These are phyloP conservation scores for Pilasporangium apinafurcum DNA, from an alignment of 352 stramenopile genomes.

Conservation along the genomic window DNA sequence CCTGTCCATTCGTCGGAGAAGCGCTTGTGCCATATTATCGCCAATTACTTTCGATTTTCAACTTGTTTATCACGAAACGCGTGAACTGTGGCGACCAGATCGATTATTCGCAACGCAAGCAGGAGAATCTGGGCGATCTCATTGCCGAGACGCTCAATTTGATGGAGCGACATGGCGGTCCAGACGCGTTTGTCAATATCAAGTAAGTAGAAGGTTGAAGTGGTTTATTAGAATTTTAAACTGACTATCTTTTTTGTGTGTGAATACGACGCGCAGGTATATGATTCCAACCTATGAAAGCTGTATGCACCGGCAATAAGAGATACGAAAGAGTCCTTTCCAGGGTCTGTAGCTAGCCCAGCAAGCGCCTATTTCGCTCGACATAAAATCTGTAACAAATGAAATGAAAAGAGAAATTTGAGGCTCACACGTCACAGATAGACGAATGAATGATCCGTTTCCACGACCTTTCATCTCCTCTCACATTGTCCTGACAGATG, in stretches of 20 bases:
- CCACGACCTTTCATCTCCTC: too few relatives aligned
- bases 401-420: background rate
- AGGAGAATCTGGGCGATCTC: constrained; percentile 85
- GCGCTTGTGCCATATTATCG: constrained; percentile 91
- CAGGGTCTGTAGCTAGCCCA: constrained; percentile 1
- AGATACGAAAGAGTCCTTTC: too few relatives aligned
- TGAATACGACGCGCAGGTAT: too few relatives aligned
- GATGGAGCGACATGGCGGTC: constrained; percentile 80
- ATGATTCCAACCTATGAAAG: constrained; percentile 95
- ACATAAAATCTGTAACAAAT: background rate
- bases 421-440: too few relatives aligned
- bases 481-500: too few relatives aligned
- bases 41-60: constrained; percentile 90
- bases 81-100: constrained; percentile 92
- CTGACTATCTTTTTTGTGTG: background rate
- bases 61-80: constrained; percentile 88
- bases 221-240: too few relatives aligned
- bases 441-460: too few relatives aligned
- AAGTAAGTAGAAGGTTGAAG: constrained; percentile 53
- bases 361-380: background rate
- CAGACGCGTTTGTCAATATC: constrained; percentile 91
- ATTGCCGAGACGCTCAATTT: constrained; percentile 88
- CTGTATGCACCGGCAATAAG: constrained; percentile 51
- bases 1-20: constrained; percentile 75
- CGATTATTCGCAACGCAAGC: constrained; percentile 87